Evolutionary conservation across 768 basidiomycete genomes (phyloP).

Genomic region (Amanita pseudoporphyria): DNA sequence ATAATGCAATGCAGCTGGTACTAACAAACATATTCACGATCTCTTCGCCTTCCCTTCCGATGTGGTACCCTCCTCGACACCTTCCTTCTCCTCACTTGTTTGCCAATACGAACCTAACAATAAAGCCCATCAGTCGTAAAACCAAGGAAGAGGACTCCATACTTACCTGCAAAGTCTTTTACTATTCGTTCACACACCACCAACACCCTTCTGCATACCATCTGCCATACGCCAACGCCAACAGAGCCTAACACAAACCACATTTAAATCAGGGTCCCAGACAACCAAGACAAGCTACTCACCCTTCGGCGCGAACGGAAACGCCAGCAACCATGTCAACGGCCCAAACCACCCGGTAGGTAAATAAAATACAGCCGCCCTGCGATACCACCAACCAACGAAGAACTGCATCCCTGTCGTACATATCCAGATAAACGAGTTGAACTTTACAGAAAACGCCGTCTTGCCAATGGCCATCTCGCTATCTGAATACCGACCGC

Average conservation of each 20-base stretch:
- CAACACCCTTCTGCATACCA: conserved; percentile 86
- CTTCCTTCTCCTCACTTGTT: neutral
- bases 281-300: neutral
- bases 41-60: neutral
- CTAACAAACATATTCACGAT: neutral
- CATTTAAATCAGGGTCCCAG: neutral
- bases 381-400: conserved; percentile 88
- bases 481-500: conserved; percentile 38
- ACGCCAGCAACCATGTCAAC: conserved; percentile 75
- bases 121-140: neutral
- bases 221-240: conserved; percentile 91
- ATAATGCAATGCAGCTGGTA: neutral
- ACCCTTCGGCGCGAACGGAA: conserved; percentile 90
- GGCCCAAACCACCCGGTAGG: conserved; percentile 89
- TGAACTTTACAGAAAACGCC: conserved; percentile 64
- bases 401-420: conserved; percentile 84
- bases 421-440: conserved; percentile 61
- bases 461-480: conserved; percentile 52
- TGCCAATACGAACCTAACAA: neutral
- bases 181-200: conserved; percentile 64
- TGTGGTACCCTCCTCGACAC: neutral
- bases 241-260: conserved; percentile 57
- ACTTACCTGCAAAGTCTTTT: conserved; percentile 47
- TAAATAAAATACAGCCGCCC: conserved; percentile 86
- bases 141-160: neutral